Evolutionary conservation across 306 rosid genomes (phyloP).

Genomic region (Hippophae rhamnoides): DNA sequence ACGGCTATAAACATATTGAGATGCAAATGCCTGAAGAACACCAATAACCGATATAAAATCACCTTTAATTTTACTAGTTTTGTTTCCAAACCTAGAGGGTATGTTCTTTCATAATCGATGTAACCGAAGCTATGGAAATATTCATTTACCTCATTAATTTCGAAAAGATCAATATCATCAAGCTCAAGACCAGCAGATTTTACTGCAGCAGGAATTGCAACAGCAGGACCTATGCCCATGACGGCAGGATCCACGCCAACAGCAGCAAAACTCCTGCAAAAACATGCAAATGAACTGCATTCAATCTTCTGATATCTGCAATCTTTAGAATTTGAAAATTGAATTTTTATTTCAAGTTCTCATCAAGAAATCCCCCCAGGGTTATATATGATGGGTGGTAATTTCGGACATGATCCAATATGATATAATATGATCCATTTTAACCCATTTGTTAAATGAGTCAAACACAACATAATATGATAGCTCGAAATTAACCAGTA

Average conservation of each 20-base stretch:
- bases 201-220: constrained; percentile 83
- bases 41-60: not conserved
- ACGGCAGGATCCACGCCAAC: constrained; percentile 95
- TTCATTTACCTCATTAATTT: constrained; percentile 67
- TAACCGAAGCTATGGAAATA: not conserved
- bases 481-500: too few relatives aligned
- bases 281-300: constrained; percentile 14
- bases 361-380: too few relatives aligned
- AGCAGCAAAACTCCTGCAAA: constrained; percentile 72
- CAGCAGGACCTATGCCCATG: constrained; percentile 93
- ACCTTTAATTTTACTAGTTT: too few relatives aligned
- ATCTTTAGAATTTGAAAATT: too few relatives aligned
- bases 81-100: too few relatives aligned
- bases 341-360: too few relatives aligned
- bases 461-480: too few relatives aligned
- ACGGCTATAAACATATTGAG: constrained; percentile 68
- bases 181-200: constrained; percentile 85
- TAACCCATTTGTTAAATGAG: too few relatives aligned
- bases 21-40: constrained; percentile 77
- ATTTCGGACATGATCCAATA: too few relatives aligned
- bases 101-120: too few relatives aligned
- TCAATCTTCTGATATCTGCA: not conserved
- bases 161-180: constrained; percentile 52
- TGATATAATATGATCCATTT: too few relatives aligned
- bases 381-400: too few relatives aligned